Percentiles rank a stretch among this genome's conserved stretches.
These are phyloP conservation scores for Infundibulicybe gibba DNA, from an alignment of 768 basidiomycete genomes.

Conservation along the genomic window DNA sequence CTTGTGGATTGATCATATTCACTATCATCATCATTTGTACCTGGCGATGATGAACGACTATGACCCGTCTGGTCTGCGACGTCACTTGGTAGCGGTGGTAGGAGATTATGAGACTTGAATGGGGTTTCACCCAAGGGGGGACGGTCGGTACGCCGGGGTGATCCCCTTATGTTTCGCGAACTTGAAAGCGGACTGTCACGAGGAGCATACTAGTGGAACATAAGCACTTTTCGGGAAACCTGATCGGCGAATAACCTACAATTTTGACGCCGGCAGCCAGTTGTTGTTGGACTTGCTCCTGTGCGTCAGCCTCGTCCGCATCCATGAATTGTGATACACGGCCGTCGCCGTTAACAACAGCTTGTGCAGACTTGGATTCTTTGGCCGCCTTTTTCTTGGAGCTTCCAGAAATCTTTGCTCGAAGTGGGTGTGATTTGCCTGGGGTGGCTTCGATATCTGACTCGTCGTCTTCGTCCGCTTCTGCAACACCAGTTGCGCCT, in stretches of 20 bases:
- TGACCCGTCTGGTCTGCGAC: constrained; percentile 35
- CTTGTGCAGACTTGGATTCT: constrained; percentile 23
- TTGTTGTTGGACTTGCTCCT: constrained; percentile 86
- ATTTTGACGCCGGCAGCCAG: constrained; percentile 70
- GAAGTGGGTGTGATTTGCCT: constrained; percentile 45
- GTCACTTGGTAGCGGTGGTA: constrained; percentile 42
- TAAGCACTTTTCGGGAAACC: constrained; percentile 1
- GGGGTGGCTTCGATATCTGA: constrained; percentile 58
- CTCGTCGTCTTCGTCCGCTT: constrained; percentile 35
- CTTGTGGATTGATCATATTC: constrained; percentile 49
- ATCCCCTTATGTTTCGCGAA: constrained; percentile 66
- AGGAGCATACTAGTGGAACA: constrained; percentile 53
- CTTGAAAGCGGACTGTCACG: constrained; percentile 57
- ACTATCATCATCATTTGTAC: constrained; percentile 51
- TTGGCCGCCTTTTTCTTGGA: constrained; percentile 20
- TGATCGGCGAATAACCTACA: constrained; percentile 36
- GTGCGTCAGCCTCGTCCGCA: constrained; percentile 78
- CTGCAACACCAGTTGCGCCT: constrained; percentile 8
- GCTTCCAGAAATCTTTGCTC: constrained; percentile 22
- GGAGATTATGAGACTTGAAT: constrained; percentile 37
- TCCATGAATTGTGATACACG: constrained; percentile 86
- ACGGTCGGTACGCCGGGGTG: constrained; percentile 57
- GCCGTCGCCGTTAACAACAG: constrained; percentile 41
- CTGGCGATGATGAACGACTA: constrained; percentile 41
- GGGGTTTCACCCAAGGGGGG: constrained; percentile 36